Conservation (phyloP, 2,329 filamentous ascomycete genomes). For the Phialophora verrucosa region DNA sequence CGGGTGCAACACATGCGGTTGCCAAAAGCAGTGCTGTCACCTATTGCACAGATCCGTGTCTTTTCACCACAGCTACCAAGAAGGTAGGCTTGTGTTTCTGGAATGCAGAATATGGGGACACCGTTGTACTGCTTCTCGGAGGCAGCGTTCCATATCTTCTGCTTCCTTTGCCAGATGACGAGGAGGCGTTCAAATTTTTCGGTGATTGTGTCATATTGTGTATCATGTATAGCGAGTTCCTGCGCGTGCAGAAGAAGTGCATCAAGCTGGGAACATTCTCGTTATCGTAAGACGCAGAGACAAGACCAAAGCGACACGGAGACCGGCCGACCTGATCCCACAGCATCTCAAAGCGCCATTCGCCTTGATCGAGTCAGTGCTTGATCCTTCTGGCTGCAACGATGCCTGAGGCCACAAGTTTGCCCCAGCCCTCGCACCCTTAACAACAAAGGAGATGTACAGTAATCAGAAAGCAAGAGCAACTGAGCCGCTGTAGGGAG, state of each 20-base stretch:
- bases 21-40: neutral
- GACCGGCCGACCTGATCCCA: neutral
- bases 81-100: neutral
- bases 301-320: neutral
- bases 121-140: neutral
- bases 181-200: neutral
- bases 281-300: neutral
- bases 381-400: neutral
- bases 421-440: neutral
- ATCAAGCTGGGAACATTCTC: neutral
- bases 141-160: neutral
- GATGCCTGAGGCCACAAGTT: constrained; percentile 2
- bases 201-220: neutral
- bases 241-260: neutral
- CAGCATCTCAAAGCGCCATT: neutral
- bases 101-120: neutral
- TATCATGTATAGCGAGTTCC: neutral
- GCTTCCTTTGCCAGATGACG: no score
- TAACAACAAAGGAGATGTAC: neutral
- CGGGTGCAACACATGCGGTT: neutral
- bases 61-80: neutral
- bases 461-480: neutral
- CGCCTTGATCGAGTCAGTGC: neutral
- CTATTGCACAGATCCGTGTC: neutral
- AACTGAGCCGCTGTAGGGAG: neutral